Base-by-base conservation (phyloP, 2,329 filamentous ascomycete genomes). In the Lecanicillium sp. region DNA sequence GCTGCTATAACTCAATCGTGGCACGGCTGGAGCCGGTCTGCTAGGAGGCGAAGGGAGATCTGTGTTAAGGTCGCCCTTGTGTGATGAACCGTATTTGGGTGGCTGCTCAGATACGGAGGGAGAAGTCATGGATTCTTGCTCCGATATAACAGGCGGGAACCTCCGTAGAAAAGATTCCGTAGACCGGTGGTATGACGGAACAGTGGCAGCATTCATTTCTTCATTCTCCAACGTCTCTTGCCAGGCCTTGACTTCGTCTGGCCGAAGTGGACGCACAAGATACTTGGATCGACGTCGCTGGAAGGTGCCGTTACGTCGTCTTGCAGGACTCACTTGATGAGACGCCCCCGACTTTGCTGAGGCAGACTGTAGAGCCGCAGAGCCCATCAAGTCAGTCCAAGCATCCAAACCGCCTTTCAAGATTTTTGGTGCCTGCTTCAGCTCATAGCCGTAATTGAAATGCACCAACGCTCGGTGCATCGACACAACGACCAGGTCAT, bases 131-230 rank as follows among this genome's bases (percentile, higher is more conserved):
- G 76, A 80, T 52, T 80, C 73, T 32, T 72, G 68, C 33, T 70
- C 68, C 29, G 75, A 63, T 5, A 79, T 70, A 14, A 85, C 70
- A 7, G 88, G 80, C 0, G 89, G 88, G 54, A 81, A 95, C 15
- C 85, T 75, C 7, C 85, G 79, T 35, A 94, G 63, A 51, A 95
- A 95, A 25, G 94, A 89, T 46, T 92, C 85, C 11, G 82, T 85
- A 5, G 78, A 80, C 41, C 80, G 80, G 31, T 83, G 72, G 51
- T 83, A 82, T 52, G 47, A 57, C 35, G 59, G 62, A 6, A 69
- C 64, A 29, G 72, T 69, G 17, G 70, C 67, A 3, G 57, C 64
- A 19, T 69, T 65, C 33, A 66, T 62, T 27, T 66, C 70, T 46
- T 89, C 83, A 30, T 75, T 75, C 43, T 80, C 74, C 3, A 92